Percentiles rank a stretch among this genome's conserved stretches.
Evolutionary conservation across 2,329 filamentous ascomycete genomes (phyloP).

Genomic region (Claviceps cyperi): DNA sequence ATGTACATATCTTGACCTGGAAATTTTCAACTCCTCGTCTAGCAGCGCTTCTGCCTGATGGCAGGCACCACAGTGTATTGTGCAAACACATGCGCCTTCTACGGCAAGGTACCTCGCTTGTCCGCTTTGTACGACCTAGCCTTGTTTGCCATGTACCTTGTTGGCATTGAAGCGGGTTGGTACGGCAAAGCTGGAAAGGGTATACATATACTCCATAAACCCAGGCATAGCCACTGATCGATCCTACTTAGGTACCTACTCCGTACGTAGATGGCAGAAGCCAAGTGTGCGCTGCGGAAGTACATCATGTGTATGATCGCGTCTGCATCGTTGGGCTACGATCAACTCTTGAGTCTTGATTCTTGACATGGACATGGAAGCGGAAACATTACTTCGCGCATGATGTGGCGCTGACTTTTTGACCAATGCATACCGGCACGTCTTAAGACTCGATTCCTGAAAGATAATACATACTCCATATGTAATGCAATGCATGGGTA

Average conservation of each 20-base stretch:
- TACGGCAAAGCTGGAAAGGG: neutral
- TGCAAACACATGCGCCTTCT: slow-evolving; percentile 1
- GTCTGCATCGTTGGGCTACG: neutral
- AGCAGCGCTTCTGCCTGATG: neutral
- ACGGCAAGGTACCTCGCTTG: neutral
- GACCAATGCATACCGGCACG: too few species aligned
- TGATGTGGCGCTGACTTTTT: too few species aligned
- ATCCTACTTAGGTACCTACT: too few species aligned
- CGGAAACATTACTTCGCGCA: too few species aligned
- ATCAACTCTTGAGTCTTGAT: neutral
- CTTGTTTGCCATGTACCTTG: slow-evolving; percentile 1
- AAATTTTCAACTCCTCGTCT: neutral
- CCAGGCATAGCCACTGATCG: too few species aligned
- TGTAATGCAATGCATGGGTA: too few species aligned
- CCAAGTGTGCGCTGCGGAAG: too few species aligned
- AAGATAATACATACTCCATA: too few species aligned
- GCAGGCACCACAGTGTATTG: neutral
- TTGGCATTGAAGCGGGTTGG: neutral
- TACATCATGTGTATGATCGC: too few species aligned
- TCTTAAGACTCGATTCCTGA: too few species aligned
- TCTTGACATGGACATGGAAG: neutral
- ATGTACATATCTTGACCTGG: neutral
- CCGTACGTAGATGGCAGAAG: neutral
- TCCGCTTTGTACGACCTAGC: neutral
- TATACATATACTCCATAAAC: too few species aligned